These are phyloP conservation scores for Xylaria intraflava DNA, from an alignment of 495 filamentous ascomycete species.

Conservation along the genomic window DNA sequence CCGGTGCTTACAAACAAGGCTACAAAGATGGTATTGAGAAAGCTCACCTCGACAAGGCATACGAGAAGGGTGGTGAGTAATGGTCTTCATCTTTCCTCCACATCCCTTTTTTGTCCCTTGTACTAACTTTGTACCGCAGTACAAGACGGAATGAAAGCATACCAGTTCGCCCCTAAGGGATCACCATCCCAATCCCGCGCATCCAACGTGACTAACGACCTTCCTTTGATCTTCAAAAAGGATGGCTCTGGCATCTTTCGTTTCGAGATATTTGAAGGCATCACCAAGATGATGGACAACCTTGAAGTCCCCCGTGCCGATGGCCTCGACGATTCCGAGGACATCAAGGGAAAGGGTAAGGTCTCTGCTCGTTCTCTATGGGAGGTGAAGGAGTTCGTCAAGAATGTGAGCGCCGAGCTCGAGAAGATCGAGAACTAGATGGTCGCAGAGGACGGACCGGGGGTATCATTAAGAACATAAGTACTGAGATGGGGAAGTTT, in stretches of 20 bases:
- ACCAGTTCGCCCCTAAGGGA: neutral
- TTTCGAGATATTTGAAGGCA: neutral
- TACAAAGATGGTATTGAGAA: neutral
- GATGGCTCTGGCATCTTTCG: neutral
- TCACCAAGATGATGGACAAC: neutral
- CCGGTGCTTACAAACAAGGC: neutral
- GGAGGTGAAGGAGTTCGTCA: neutral
- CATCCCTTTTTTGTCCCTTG: neutral
- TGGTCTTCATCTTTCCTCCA: neutral
- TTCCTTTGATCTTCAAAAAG: neutral
- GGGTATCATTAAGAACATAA: too few relatives aligned
- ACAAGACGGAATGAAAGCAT: neutral
- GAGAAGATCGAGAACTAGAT: too few relatives aligned
- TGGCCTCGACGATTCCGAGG: neutral
- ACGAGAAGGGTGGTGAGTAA: neutral
- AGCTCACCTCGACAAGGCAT: neutral
- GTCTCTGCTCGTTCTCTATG: neutral
- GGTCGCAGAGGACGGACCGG: too few relatives aligned
- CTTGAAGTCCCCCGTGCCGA: neutral
- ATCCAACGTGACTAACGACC: neutral
- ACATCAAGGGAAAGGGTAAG: neutral
- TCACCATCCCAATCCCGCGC: neutral
- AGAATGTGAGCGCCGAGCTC: slow-evolving; percentile 8
- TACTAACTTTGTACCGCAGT: neutral
- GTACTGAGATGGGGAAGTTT: too few relatives aligned